Evolutionary conservation across 345 rosid genomes (phyloP), one percentile per base, ranked within the genome.

Genomic region (Odontarrhena argentea): DNA sequence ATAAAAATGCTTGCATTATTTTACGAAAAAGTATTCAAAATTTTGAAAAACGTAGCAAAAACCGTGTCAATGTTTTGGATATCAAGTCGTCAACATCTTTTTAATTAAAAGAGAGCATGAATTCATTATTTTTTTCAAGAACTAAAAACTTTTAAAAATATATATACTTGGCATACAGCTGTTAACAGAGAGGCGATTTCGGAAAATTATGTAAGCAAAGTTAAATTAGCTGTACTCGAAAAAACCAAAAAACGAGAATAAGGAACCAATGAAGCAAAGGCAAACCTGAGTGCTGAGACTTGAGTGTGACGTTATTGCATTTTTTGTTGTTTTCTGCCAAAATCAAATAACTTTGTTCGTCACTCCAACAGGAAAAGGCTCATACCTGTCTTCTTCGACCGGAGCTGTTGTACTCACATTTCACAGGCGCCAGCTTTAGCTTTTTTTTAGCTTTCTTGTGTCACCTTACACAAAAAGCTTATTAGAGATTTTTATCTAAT

Each of bases 181-280:
- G 77, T 73, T 51, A 73, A 66, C 72, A 73, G 77, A 45, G 44
- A 66, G 63, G 72, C 72, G 28, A 66, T 59, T 66, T 45, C 67
- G 30, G n/a, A 53, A 41, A 51, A n/a, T 34, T 64, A 41, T 13
- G 55, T 25, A 40, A 41, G 48, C 48, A 57, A 61, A 65, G 34
- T 9, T 41, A 72, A 41, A 73, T 28, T 65, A 65, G 71, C 67
- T 65, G 71, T 73, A 65, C 38, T 50, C 35, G 69, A 25, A 47
- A 55, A 30, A 40, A 30, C 52, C 40, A 37, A 42, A 36, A 64
- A 65, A 50, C 71, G 55, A 73, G 65, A 65, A 28, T 22, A 54
- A 65, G 43, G 13, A 53, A 57, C 76, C 67, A 73, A 65, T 72
- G 67, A 65, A 73, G 55, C 70, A 73, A 66, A 73, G 60, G 63